A percentile compares a stretch with the other conserved stretches of the same genome.
Evolutionary conservation across 306 rosid genomes (phyloP).

Genomic region (peach (Prunus persica)): Prunus_persica_NCBIv2 NC_034009.1:33552501-33553000

Average conservation of each 20-base stretch:
- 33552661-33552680: slow-evolving; percentile 68
- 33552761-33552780: too few relatives aligned
- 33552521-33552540: too few relatives aligned
- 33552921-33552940: neutral
- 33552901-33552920: too few relatives aligned
- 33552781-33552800: too few relatives aligned
- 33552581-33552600: slow-evolving; percentile 43
- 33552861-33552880: too few relatives aligned
- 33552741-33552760: slow-evolving; percentile 72
- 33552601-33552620: slow-evolving; percentile 53
- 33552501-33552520: too few relatives aligned
- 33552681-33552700: slow-evolving; percentile 65
- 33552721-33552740: slow-evolving; percentile 61
- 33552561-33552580: slow-evolving; percentile 26
- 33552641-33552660: slow-evolving; percentile 70
- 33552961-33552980: neutral
- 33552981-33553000: neutral
- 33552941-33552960: neutral
- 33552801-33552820: too few relatives aligned
- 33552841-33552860: too few relatives aligned
- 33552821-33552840: too few relatives aligned
- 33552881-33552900: too few relatives aligned
- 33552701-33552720: slow-evolving; percentile 65
- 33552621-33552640: slow-evolving; percentile 50
- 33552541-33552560: too few relatives aligned